Evolutionary conservation across 306 rosid genomes (phyloP), one percentile per base, ranked within the genome.

Genomic region (Morella rubra): DNA sequence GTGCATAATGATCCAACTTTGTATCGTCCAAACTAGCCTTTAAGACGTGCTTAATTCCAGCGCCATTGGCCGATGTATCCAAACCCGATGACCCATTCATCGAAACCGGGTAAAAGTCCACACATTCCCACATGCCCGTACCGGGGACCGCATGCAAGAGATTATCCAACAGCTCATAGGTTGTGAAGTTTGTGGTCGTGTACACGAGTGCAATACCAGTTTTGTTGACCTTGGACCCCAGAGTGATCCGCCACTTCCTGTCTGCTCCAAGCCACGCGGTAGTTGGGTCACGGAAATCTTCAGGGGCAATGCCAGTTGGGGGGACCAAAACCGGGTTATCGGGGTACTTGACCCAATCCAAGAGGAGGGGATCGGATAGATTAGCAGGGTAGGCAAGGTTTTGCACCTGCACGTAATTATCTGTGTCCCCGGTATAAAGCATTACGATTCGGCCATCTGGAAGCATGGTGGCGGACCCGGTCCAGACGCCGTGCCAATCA

Each of bases 61-160:
- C 79, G 4, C 85, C 89, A 72, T 73, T 80, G 9, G 40, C 86
- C 1, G 98, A 91, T 0, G 95, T 89, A 0, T 88, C 93, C 91
- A 91, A 47, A 16, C 97, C 98, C 6, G 24, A n/a, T 0, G 83
- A 72, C 88, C 91, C 93, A 40, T 86, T 75, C 40, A 69, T 20
- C 0, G 87, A 54, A 71, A 93, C 81, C 41, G 98, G 98, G 80
- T 84, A 93, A 77, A 93, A 91, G 47, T 93, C 98, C 5, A 93
- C 88, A 22, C 98, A 93, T 76, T 93, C 98, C 98, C 98, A 93
- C 97, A 93, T 93, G 10, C 98, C 98, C 77, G 98, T 91, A 66
- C 85, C 95, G 71, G 95, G 86, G 13, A 93, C 98, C 15, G 49
- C 65, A 51, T 93, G 98, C 82, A 93, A 72, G 40, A 14, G 19